Percentiles rank a stretch among this genome's conserved stretches.
These are phyloP conservation scores for Arthrobotrys megalospora DNA, from an alignment of 2,329 filamentous ascomycete genomes.

Conservation along the genomic window DNA sequence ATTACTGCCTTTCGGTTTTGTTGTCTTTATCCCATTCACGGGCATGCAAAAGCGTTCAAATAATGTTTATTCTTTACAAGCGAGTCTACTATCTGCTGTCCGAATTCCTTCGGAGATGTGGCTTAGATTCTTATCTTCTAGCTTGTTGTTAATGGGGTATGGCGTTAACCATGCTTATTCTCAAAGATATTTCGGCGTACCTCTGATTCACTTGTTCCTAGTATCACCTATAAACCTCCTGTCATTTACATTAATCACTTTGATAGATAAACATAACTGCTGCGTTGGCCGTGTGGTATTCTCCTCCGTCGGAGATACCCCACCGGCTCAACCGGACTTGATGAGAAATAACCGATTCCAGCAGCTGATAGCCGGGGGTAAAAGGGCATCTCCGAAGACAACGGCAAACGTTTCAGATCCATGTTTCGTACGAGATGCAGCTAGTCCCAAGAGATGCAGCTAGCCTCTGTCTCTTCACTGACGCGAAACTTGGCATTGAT, in stretches of 20 bases:
- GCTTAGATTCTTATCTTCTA: too few relatives aligned
- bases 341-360: slow-evolving; percentile 46
- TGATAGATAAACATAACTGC: background rate
- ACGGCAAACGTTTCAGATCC: slow-evolving; percentile 8
- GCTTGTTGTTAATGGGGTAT: too few relatives aligned
- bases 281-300: slow-evolving; percentile 43
- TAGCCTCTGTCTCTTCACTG: slow-evolving; percentile 1
- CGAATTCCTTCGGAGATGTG: too few relatives aligned
- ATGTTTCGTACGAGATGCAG: slow-evolving; percentile 41
- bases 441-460: slow-evolving; percentile 14
- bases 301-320: slow-evolving; percentile 34
- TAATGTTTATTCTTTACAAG: background rate
- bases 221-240: too few relatives aligned
- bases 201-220: too few relatives aligned
- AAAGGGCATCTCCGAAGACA: slow-evolving; percentile 47
- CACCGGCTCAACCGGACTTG: slow-evolving; percentile 48
- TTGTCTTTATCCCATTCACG: background rate
- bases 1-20: background rate
- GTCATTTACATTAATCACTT: too few relatives aligned
- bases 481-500: slow-evolving; percentile 7
- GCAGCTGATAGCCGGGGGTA: slow-evolving; percentile 24
- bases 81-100: too few relatives aligned
- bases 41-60: background rate
- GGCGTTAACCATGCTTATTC: too few relatives aligned
- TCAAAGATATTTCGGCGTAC: too few relatives aligned